phyloP scores from a whole-genome alignment of 2,329 filamentous ascomycete genomes.

The Hortaea werneckii region DNA sequence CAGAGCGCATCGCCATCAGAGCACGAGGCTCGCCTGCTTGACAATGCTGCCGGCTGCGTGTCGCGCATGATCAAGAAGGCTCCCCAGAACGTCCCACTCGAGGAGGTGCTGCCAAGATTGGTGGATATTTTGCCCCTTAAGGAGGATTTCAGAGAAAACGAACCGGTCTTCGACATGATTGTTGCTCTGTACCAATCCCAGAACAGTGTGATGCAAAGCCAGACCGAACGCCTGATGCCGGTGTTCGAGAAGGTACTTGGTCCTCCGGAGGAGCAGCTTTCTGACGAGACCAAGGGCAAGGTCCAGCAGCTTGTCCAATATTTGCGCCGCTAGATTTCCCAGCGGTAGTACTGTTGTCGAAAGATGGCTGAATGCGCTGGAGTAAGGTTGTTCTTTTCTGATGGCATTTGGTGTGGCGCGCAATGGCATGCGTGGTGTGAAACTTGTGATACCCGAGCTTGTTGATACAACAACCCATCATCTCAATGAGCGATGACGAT shows the following conservation, averaged over 20 bases:
- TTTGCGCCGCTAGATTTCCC: constrained; percentile 3
- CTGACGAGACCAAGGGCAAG: constrained; percentile 57
- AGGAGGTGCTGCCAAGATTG: constrained; percentile 71
- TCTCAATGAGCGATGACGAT: constrained; percentile 1
- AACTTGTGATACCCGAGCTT: constrained; percentile 3
- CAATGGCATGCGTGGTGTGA: background rate
- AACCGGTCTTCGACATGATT: constrained; percentile 83
- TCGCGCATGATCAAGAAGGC: constrained; percentile 86
- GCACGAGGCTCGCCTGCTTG: constrained; percentile 68
- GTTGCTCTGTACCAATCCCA: constrained; percentile 68
- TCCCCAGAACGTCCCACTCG: constrained; percentile 69
- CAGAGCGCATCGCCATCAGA: constrained; percentile 3
- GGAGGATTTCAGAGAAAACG: constrained; percentile 95
- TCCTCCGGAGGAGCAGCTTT: constrained; percentile 65
- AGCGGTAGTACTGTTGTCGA: too few species aligned
- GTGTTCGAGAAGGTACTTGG: constrained; percentile 64
- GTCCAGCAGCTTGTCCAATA: constrained; percentile 54
- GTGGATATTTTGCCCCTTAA: constrained; percentile 73
- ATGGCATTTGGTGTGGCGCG: too few species aligned
- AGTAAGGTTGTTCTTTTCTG: too few species aligned
- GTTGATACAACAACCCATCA: background rate
- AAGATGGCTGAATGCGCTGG: too few species aligned
- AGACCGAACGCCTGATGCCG: constrained; percentile 59
- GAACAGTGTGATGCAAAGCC: constrained; percentile 57
- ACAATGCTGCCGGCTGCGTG: constrained; percentile 88